Evolutionary conservation across 805 yeast genomes (phyloP), one percentile per base, ranked within the genome.

Genomic region (Saccharomycopsis oosterbeekiorum): DNA sequence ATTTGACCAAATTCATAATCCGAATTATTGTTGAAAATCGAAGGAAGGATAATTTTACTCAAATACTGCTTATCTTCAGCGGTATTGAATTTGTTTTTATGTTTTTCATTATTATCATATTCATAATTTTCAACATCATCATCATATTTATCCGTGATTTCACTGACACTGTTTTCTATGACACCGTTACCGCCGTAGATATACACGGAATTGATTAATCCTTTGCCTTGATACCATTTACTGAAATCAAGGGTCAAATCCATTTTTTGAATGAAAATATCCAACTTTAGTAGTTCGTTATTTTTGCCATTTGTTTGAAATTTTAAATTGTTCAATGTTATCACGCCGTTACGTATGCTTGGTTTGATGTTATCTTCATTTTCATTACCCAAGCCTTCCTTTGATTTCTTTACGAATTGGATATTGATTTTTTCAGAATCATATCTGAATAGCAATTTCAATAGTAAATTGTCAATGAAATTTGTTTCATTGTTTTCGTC

Each of bases 191-290:
- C 77, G 0, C 98, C 98, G 65, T 80, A 83, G 34, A 92, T 79
- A 61, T 88, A 89, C 64, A 90, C 80, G 59, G 84, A 88, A 61
- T 90, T 85, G 34, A 94, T 77, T 19, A 93, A 81, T 1, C 99
- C 99, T 53, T 82, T 80, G 0, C 97, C 96, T 64, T 86, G 80
- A 62, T 93, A 77, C 97, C 97, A 93, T 68, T 90, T 89, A 60
- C 80, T 77, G 67, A 94, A 82, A 10, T 96, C 87, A 19, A 93
- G 75, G 0, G 96, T 85, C 15, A 94, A 79, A 62, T 86, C 86
- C 14, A 92, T 82, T 63, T 86, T 86, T 62, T 92, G 96, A 21
- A 93, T 83, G 0, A 87, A 83, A 47, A 94, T 72, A 68, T 89
- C 94, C 70, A 88, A 86, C 68, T 86, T 85, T 67, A 90, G 81